Base-by-base conservation (phyloP, 306 rosid species). In the Lotus japonicus region DNA sequence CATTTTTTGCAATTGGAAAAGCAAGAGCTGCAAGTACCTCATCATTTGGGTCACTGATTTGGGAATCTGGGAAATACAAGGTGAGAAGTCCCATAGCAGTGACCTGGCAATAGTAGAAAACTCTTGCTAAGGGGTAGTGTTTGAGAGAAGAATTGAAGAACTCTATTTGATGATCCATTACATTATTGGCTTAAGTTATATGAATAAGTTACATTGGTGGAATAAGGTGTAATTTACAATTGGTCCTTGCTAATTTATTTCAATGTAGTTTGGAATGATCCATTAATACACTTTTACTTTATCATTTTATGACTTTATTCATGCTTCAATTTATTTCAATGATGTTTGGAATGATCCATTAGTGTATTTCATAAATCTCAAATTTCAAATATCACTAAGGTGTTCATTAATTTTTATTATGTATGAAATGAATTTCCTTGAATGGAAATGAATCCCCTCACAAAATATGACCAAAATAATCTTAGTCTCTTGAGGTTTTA, bases 11-110 rank as follows among this genome's bases (percentile, higher is more conserved):
- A 54, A 11, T 35, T 28, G 69, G 84, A 18, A 66, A 67, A 70
- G 18, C 9, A 55, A 62, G 49, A 54, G 60, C 13, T 76, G n/a
- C 15, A 1, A 61, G 53, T 36, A 19, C 43, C 9, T 77, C 79
- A 51, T 79, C 85, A n/a, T 85, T 87, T 65, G 90, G 92, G 59
- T 81, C 87, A 62, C 23, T 87, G 12, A 31, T 63, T 66, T 87
- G 90, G 96, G 23, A 71, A 1, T 80, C 82, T 39, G 75, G 53
- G 16, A 68, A 78, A 23, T 78, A 87, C 21, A 64, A 12, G 18
- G 96, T 87, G 13, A 71, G 86, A 81, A 85, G 92, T 81, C 91
- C 92, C 10, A 83, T 87, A 31, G 92, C 87, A 66, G 87, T 85
- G 3, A 81, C 84, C 1, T 89, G 90, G 89, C 79, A 66, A 58